Conservation (phyloP, 2,329 filamentous ascomycete species). For the Colletotrichum echinochloae region DNA sequence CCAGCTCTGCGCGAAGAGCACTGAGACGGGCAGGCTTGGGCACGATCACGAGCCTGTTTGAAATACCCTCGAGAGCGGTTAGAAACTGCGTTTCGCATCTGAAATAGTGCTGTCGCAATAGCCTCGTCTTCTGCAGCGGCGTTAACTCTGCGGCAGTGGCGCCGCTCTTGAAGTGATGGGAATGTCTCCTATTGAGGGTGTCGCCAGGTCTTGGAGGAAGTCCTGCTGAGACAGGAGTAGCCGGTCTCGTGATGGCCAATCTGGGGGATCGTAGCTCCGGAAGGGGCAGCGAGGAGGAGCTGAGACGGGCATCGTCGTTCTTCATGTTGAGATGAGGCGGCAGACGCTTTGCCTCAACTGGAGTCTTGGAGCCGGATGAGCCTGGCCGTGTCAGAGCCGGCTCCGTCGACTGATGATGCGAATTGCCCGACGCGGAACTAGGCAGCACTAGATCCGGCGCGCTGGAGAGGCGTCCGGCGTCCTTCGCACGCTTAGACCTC, state of each 20-base stretch:
- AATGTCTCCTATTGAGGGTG: conserved; percentile 67
- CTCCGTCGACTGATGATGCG: conserved; percentile 28
- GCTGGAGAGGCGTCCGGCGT: conserved; percentile 60
- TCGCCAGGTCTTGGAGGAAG: conserved; percentile 60
- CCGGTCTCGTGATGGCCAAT: conserved; percentile 60
- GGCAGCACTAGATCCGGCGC: conserved; percentile 53
- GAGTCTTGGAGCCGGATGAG: conserved; percentile 46
- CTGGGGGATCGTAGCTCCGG: conserved; percentile 70
- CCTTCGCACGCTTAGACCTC: conserved; percentile 61
- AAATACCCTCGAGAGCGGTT: conserved; percentile 84
- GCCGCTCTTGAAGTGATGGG: conserved; percentile 69
- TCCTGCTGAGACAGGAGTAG: conserved; percentile 69
- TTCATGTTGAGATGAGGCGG: conserved; percentile 65
- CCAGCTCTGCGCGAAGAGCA: conserved; percentile 83
- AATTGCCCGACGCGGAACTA: conserved; percentile 17
- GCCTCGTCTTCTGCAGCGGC: conserved; percentile 73
- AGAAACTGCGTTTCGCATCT: conserved; percentile 84
- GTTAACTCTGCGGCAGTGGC: conserved; percentile 73
- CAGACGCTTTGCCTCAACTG: conserved; percentile 54
- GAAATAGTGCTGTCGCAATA: conserved; percentile 86
- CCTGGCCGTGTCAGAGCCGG: conserved; percentile 26
- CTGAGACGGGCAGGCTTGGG: conserved; percentile 85
- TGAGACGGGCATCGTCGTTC: conserved; percentile 70
- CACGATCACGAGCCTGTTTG: conserved; percentile 84
- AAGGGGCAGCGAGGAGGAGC: conserved; percentile 75